Base-by-base conservation (phyloP, 2,329 filamentous ascomycete genomes). In the Beauveria medogensis region DNA sequence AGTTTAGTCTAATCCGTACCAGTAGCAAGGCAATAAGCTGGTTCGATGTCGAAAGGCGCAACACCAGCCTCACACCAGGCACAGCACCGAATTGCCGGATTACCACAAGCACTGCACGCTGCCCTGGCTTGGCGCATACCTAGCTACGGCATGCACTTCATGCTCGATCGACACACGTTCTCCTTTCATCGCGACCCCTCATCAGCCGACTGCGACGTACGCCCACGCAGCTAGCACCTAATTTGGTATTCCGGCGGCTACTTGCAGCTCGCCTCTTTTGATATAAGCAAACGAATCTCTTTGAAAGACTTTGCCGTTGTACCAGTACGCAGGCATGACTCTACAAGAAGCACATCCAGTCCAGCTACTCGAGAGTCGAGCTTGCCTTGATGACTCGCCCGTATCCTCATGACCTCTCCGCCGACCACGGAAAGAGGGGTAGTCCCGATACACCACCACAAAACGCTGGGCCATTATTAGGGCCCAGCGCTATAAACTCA, bases 391-490 rank as follows among this genome's bases (percentile, higher is more conserved):
- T 48, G 55, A 55, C 53, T 55, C 43, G 44, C 14, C 55, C 6
- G 22, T 16, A 57, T 50, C 46, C 55, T 47, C 54, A 56, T 56
- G 54, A 56, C 54, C 54, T 40, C 51, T 10, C 7, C 24, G 41
- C 40, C 41, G 30, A 57, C n/a, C 22, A 40, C 55, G 55, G 55
- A 50, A 50, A 57, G 55, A 50, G 55, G 55, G 55, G 44, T 57
- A 57, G 22, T 34, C 14, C 8, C 28, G 26, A 28, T 37, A 34
- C 48, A 30, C n/a, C 20, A 24, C 14, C 20, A 51, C 30, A 16
- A 34, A 34, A 34, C 28, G 28, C 37, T 22, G n/a, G 30, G 30
- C 12, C 12, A 34, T 20, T 18, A 53, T 34, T 20, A 54, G 51
- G 44, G 12, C 18, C 34, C 30, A 24, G 34, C 20, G 44, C 44